Evolutionary conservation across 2,329 filamentous ascomycete species (phyloP).

Genomic region (Stagonosporopsis cucurbitacearum): DNA sequence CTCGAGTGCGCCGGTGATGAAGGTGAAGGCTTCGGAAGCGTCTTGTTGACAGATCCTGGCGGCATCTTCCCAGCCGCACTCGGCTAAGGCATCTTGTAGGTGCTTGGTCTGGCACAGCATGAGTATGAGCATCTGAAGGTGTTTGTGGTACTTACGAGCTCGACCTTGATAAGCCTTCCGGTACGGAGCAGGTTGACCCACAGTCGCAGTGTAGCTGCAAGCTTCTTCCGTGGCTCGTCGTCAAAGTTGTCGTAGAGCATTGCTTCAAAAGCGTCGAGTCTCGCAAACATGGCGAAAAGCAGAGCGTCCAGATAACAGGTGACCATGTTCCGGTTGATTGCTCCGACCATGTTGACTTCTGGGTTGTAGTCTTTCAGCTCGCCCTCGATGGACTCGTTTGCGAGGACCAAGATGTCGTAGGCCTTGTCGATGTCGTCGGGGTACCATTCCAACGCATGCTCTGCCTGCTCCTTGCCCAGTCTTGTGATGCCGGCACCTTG

Average conservation of each 20-base stretch:
- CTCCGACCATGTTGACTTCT: slow-evolving; percentile 75
- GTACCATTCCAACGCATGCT: slow-evolving; percentile 68
- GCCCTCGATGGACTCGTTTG: slow-evolving; percentile 82
- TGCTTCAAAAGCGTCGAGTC: slow-evolving; percentile 87
- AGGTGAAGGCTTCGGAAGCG: slow-evolving; percentile 92
- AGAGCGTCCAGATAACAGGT: slow-evolving; percentile 96
- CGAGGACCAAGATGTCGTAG: slow-evolving; percentile 75
- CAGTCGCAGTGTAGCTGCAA: slow-evolving; percentile 79
- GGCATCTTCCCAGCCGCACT: slow-evolving; percentile 89
- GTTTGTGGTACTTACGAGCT: slow-evolving; percentile 67
- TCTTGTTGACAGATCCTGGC: slow-evolving; percentile 83
- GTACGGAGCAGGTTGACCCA: slow-evolving; percentile 93
- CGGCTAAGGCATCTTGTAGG: slow-evolving; percentile 80
- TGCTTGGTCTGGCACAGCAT: slow-evolving; percentile 69
- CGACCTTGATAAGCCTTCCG: slow-evolving; percentile 82
- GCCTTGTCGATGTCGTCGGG: slow-evolving; percentile 75
- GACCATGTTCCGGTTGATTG: slow-evolving; percentile 82
- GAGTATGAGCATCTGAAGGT: background rate
- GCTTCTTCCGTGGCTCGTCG: slow-evolving; percentile 72
- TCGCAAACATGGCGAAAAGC: slow-evolving; percentile 94
- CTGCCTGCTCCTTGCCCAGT: slow-evolving; percentile 67
- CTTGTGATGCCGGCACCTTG: slow-evolving; percentile 60
- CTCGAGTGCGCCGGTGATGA: slow-evolving; percentile 89
- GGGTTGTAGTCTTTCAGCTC: slow-evolving; percentile 78
- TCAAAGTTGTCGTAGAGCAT: slow-evolving; percentile 83